These are phyloP conservation scores for Nigrospora osmanthi DNA, from an alignment of 2,329 filamentous ascomycete species.

Conservation along the genomic window DNA sequence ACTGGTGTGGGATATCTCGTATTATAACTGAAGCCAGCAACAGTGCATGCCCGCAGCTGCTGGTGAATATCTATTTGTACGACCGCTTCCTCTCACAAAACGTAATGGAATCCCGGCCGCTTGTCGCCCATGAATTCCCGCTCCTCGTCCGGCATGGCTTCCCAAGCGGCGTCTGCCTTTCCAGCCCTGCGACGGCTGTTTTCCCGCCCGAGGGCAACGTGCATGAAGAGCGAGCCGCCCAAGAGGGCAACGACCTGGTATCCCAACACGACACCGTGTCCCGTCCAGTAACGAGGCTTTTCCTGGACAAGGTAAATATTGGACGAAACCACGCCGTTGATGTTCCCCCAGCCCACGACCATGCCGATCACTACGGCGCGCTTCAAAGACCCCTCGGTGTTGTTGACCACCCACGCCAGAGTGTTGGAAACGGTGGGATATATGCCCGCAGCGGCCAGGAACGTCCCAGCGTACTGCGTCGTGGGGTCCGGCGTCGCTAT, in stretches of 20 bases:
- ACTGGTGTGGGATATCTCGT: no score
- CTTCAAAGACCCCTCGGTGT: slow-evolving; percentile 85
- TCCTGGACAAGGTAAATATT: slow-evolving; percentile 65
- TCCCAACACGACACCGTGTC: slow-evolving; percentile 67
- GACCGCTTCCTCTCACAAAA: not conserved
- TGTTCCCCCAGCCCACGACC: slow-evolving; percentile 86
- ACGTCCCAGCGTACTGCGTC: slow-evolving; percentile 76
- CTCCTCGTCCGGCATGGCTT: slow-evolving; percentile 5
- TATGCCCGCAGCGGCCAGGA: slow-evolving; percentile 79
- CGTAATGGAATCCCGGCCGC: slow-evolving; percentile 6
- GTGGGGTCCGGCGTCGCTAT: slow-evolving; percentile 54
- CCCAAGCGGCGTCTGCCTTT: slow-evolving; percentile 1
- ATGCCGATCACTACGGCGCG: slow-evolving; percentile 79
- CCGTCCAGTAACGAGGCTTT: slow-evolving; percentile 57
- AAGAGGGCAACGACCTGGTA: slow-evolving; percentile 4
- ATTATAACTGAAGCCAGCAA: no score
- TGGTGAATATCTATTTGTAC: not conserved
- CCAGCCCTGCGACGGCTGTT: slow-evolving; percentile 1
- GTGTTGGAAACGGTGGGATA: slow-evolving; percentile 84
- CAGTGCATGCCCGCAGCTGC: no score
- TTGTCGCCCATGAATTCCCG: slow-evolving; percentile 2
- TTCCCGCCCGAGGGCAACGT: slow-evolving; percentile 2
- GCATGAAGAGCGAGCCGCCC: slow-evolving; percentile 4
- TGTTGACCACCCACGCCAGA: slow-evolving; percentile 82
- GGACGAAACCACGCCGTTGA: slow-evolving; percentile 76